Evolutionary conservation across 257 asterid genomes (phyloP).

Genomic region (Rubia yunnanensis): DNA sequence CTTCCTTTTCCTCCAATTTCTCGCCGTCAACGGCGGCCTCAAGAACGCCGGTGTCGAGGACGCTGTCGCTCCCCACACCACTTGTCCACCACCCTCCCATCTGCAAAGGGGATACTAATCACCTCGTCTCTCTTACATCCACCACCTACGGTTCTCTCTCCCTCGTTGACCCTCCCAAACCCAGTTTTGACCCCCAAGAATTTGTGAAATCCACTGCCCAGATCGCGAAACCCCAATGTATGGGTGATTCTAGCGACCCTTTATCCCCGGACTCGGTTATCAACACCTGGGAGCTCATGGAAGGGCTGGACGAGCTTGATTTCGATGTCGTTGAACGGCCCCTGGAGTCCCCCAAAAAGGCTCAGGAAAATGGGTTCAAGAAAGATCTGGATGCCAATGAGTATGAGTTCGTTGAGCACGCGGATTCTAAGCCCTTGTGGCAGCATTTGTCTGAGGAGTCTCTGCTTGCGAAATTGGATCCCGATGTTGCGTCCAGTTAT

Average conservation of each 20-base stretch:
- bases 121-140: conserved; percentile 74
- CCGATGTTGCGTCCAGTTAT: conserved; percentile 30
- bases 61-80: conserved; percentile 22
- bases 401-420: conserved; percentile 39
- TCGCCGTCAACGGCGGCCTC: conserved; percentile 24
- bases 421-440: conserved; percentile 37
- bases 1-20: conserved; percentile 17
- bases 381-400: conserved; percentile 21
- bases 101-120: conserved; percentile 48
- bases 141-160: conserved; percentile 78
- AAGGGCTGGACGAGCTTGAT: conserved; percentile 69
- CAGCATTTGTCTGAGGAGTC: conserved; percentile 44
- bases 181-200: conserved; percentile 16
- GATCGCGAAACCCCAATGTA: conserved; percentile 21
- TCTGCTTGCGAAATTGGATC: conserved; percentile 30
- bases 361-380: conserved; percentile 11
- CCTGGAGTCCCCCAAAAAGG: conserved; percentile 23
- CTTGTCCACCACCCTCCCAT: conserved; percentile 33
- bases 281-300: conserved; percentile 98
- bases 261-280: conserved; percentile 72
- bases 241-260: conserved; percentile 36
- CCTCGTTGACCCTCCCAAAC: conserved; percentile 30
- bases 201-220: conserved; percentile 18
- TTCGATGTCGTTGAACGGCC: conserved; percentile 35
- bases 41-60: conserved; percentile 27